A percentile compares a stretch with the other conserved stretches of the same genome.
Evolutionary conservation across 345 rosid genomes (phyloP).

Genomic region (Cardiospermum halicacabum): DNA sequence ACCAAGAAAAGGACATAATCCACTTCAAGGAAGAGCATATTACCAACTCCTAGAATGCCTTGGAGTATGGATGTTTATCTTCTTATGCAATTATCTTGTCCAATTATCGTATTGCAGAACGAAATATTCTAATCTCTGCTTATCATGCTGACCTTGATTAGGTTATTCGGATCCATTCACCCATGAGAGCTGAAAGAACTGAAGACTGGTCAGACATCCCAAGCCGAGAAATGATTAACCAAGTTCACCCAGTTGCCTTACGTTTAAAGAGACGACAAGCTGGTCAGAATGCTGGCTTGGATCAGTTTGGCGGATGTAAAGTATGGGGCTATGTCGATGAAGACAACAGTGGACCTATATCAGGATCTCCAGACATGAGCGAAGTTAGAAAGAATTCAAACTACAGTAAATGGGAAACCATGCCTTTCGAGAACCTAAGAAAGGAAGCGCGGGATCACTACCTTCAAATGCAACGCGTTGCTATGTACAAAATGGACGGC

Average conservation of each 20-base stretch:
- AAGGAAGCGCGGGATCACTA: conserved; percentile 85
- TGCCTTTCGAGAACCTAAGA: conserved; percentile 73
- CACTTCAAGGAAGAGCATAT: conserved; percentile 97
- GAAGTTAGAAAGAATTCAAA: conserved; percentile 61
- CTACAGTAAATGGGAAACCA: conserved; percentile 85
- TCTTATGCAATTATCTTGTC: not conserved
- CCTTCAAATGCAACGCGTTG: conserved; percentile 64
- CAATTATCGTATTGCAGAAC: not conserved
- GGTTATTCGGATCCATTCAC: conserved; percentile 96
- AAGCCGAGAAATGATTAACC: conserved; percentile 59
- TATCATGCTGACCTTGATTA: conserved; percentile 23
- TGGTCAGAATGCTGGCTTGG: conserved; percentile 29
- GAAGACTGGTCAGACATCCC: conserved; percentile 90
- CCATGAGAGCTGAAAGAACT: conserved; percentile 72
- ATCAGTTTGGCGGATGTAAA: conserved; percentile 87
- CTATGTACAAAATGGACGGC: conserved; percentile 96
- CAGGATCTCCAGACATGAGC: conserved; percentile 88
- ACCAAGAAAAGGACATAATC: conserved; percentile 95
- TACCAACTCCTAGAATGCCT: conserved; percentile 96
- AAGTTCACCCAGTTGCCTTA: conserved; percentile 79
- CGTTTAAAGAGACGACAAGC: conserved; percentile 52
- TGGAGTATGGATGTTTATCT: conserved; percentile 50
- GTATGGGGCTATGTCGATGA: conserved; percentile 76
- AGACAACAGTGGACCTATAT: conserved; percentile 46
- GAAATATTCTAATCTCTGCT: not conserved